Percentiles rank a stretch among this genome's conserved stretches.
Conservation (phyloP, 2,329 filamentous ascomycete genomes). For the Calonectria pauciramosa region DNA sequence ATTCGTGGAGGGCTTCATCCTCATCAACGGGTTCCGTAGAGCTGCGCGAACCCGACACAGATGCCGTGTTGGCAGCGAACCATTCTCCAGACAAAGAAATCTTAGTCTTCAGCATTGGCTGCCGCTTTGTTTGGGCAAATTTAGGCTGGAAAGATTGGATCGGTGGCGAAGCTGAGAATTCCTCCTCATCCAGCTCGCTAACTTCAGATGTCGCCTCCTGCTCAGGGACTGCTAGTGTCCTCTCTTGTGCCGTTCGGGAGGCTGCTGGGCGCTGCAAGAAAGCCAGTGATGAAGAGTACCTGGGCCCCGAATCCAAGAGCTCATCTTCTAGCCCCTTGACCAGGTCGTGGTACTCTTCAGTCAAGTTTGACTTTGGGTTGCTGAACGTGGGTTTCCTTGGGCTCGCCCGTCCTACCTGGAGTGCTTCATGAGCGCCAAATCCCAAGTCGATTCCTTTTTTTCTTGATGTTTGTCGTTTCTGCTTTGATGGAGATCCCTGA, state of each 20-base stretch:
- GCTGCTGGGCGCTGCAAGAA: constrained; percentile 40
- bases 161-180: constrained; percentile 35
- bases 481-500: constrained; percentile 40
- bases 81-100: constrained; percentile 42
- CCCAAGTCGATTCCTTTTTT: constrained; percentile 65
- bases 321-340: constrained; percentile 59
- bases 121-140: constrained; percentile 37
- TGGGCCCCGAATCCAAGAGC: constrained; percentile 49
- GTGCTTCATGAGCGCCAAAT: constrained; percentile 65
- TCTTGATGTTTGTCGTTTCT: constrained; percentile 36
- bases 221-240: constrained; percentile 14
- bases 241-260: background rate
- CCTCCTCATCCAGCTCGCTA: constrained; percentile 67
- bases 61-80: constrained; percentile 36
- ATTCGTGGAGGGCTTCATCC: constrained; percentile 24
- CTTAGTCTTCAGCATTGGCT: constrained; percentile 45
- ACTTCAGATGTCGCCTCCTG: constrained; percentile 59
- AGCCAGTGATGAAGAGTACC: constrained; percentile 28
- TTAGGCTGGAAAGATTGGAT: constrained; percentile 43
- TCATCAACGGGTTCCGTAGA: constrained; percentile 37
- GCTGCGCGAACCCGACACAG: constrained; percentile 29
- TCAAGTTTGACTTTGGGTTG: constrained; percentile 43
- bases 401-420: constrained; percentile 58
- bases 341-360: constrained; percentile 60
- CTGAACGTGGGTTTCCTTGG: constrained; percentile 44